phyloP scores from a whole-genome alignment of 1,284 basidiomycete genomes.

The Cutaneotrichosporon sp. region DNA sequence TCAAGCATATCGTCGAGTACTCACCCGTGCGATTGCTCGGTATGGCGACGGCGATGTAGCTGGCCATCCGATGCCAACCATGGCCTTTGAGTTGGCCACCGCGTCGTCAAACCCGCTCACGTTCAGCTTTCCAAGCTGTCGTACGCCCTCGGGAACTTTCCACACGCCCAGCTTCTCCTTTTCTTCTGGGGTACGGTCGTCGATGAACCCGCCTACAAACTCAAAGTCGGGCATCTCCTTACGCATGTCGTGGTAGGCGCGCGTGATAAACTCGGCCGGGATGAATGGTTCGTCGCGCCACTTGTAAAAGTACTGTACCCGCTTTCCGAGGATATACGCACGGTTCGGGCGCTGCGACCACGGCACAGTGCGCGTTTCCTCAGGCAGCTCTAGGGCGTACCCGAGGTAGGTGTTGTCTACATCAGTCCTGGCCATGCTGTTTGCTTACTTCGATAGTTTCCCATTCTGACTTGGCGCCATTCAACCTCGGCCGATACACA shows the following conservation, averaged over 20 bases:
- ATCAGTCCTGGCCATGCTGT: background rate
- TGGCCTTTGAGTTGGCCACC: conserved; percentile 19
- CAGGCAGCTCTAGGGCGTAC: conserved; percentile 19
- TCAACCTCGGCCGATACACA: conserved; percentile 15
- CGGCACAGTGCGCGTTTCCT: conserved; percentile 6
- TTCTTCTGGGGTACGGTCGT: conserved; percentile 15
- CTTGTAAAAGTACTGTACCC: conserved; percentile 26
- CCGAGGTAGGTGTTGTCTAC: conserved; percentile 8
- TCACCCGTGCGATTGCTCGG: conserved; percentile 14
- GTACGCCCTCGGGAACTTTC: conserved; percentile 21
- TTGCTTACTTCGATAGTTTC: background rate
- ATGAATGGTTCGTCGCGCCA: conserved; percentile 12
- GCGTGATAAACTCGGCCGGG: conserved; percentile 16
- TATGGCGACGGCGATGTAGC: conserved; percentile 27
- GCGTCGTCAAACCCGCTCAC: conserved; percentile 19
- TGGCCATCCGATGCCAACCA: conserved; percentile 32
- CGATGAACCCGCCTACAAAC: conserved; percentile 27
- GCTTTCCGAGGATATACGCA: conserved; percentile 31
- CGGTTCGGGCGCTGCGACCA: conserved; percentile 22
- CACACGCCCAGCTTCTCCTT: conserved; percentile 7
- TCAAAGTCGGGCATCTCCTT: conserved; percentile 31
- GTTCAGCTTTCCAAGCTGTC: conserved; percentile 26
- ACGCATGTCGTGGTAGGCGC: conserved; percentile 25
- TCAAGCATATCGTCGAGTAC: background rate
- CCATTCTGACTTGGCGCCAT: background rate